Base-by-base conservation (phyloP, 2,329 filamentous ascomycete species). In the Pseudogymnoascus sp. region DNA sequence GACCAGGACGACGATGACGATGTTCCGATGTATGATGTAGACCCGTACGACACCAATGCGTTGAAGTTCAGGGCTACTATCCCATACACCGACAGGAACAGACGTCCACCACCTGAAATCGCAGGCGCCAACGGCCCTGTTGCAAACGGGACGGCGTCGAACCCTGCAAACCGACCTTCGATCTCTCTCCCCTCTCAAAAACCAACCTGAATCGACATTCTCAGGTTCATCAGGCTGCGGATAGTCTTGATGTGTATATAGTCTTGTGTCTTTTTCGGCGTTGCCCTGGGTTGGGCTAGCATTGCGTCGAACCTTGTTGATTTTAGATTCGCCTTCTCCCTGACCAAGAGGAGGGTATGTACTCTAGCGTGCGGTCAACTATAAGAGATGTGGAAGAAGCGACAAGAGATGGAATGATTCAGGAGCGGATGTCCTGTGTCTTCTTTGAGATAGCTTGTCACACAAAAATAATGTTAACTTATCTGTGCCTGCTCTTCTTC, bases 1-100 rank as follows among this genome's bases (percentile, higher is more conserved):
- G 90, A 95, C 70, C 86, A 87, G 26, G 90, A 96, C 68, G 90
- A 92, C 64, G 87, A 88, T 65, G 90, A 92, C 60, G 89, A 92
- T 62, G 84, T 86, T 61, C 81, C 87, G 24, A 79, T 86, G 63
- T 92, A 92, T 77, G 82, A 87, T 61, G 81, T 92, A 62, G 91
- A 96, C 71, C 89, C 87, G 37, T 86, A 81, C 67, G 83, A 84
- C 67, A 81, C 80, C 13, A 76, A 77, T 21, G 81, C 83, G 21
- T 74, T 87, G 67, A 83, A 80, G 67, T 87, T 85, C 67, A 77
- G 84, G 39, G 80, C 83, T n/a, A 71, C 68, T 24, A 71, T 73
- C 60, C 71, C 71, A 29, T 36, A 54, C 44, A 54, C 44, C n/a
- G 44, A 54, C 29, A 11, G 44, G 26, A 54, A 17, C 44, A 26